phyloP scores from a whole-genome alignment of 2,329 filamentous ascomycete species.

The Hypoxylon sp. region DNA sequence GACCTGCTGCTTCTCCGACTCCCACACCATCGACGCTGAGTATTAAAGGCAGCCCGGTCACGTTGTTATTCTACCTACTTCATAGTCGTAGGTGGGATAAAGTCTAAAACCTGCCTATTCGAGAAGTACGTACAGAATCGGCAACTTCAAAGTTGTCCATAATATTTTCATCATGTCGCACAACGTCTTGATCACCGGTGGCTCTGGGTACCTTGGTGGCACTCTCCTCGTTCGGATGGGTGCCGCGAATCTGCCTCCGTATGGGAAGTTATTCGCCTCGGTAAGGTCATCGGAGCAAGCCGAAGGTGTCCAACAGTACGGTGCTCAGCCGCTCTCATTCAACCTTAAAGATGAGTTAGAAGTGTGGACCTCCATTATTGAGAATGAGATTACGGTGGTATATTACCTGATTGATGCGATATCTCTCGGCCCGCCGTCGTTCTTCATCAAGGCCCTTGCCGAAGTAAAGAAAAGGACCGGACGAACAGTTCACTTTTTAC shows the following conservation, averaged over 20 bases:
- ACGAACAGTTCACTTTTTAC: conserved; percentile 64
- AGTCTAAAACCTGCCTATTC: background rate
- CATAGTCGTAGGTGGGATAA: background rate
- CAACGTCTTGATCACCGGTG: conserved; percentile 66
- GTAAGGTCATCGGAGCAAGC: conserved; percentile 64
- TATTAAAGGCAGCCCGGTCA: background rate
- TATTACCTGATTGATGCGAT: conserved; percentile 64
- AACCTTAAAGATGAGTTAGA: conserved; percentile 57
- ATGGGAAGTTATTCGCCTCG: conserved; percentile 63
- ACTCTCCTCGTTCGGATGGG: conserved; percentile 61
- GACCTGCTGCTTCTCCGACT: background rate
- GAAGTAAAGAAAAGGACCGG: conserved; percentile 61
- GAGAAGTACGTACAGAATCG: background rate
- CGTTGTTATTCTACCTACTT: background rate
- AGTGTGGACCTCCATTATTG: conserved; percentile 57
- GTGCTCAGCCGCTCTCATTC: conserved; percentile 60
- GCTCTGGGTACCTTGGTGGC: conserved; percentile 68
- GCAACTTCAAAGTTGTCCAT: background rate
- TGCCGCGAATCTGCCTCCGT: conserved; percentile 57
- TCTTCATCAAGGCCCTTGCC: conserved; percentile 63
- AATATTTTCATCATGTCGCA: conserved; percentile 45
- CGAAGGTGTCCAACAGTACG: conserved; percentile 60
- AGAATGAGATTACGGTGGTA: conserved; percentile 63
- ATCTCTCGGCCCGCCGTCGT: conserved; percentile 52
- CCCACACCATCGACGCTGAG: background rate